Base-by-base conservation (phyloP, 2,329 filamentous ascomycete species). In the Lachnellula suecica region DNA sequence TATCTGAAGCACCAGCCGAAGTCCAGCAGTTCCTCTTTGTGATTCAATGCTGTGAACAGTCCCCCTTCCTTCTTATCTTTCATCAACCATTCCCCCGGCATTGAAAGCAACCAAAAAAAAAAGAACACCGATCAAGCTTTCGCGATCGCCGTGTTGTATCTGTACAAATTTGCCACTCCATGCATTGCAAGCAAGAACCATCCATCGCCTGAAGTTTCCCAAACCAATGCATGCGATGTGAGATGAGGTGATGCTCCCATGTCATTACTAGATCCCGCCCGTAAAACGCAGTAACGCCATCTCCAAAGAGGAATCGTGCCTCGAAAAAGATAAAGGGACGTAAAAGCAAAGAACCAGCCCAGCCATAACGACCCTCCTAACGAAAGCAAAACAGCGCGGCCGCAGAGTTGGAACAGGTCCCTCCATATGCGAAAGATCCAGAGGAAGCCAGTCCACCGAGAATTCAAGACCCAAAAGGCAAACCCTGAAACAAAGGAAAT, bases 401-500 rank as follows among this genome's bases (percentile, higher is more conserved):
- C 43, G 38, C 40, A 29, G 24, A 24, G 13, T n/a, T n/a, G 8
- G 9, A 42, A 13, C 10, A 20, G 15, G 15, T 13, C n/a, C 19
- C 40, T 24, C 22, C 9, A 23, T 24, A 25, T 23, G 7, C 20
- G 31, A 44, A 52, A 10, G 17, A 43, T 37, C 23, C 37, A 19
- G 27, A 52, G 44, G 40, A 51, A 35, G 25, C 53, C 45, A 52
- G 49, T 46, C 46, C 46, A 24, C 27, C 42, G 25, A 55, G 15
- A 42, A 44, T 10, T 47, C 7, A 38, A 40, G 25, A 34, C 15
- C 23, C 43, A 31, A 11, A 47, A 37, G 31, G 34, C n/a, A 50
- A 44, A 29, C 19, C n/a, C 20, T 11, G 25, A 27, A 22, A 60
- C 56, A 57, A 57, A 59, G 19, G 53, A 58, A 53, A 58, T 47